Conservation (phyloP, 306 rosid genomes). For the Mimosa pudica region DNA sequence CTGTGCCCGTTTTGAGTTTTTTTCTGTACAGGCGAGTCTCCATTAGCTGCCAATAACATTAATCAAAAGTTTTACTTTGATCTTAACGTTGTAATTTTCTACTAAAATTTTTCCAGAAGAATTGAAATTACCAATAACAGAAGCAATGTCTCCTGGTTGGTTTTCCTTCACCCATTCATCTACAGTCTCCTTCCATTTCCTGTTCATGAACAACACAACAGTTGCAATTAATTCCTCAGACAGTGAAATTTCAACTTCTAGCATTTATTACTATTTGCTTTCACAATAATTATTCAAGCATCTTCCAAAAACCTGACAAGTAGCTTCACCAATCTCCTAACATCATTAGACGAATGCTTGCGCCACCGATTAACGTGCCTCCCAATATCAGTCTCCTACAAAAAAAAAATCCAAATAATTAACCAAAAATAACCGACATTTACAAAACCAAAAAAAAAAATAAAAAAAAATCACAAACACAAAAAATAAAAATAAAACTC, state of each 20-base stretch:
- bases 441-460: no score
- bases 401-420: conserved; percentile 5
- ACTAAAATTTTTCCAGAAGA: conserved; percentile 8
- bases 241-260: not conserved
- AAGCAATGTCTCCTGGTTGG: conserved; percentile 62
- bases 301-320: conserved; percentile 76
- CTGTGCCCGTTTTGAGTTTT: conserved; percentile 70
- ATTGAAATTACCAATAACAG: conserved; percentile 59
- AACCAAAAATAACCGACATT: not conserved
- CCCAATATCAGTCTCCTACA: conserved; percentile 94
- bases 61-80: conserved; percentile 33
- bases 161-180: conserved; percentile 93
- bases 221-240: conserved; percentile 1
- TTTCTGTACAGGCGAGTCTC: conserved; percentile 84
- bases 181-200: conserved; percentile 97
- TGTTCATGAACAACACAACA: conserved; percentile 40
- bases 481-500: not conserved
- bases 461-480: not conserved
- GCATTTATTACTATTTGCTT: not conserved
- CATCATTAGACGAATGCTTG: conserved; percentile 80
- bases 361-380: conserved; percentile 91
- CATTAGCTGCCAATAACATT: conserved; percentile 66
- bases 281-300: not conserved
- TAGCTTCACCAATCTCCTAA: conserved; percentile 89
- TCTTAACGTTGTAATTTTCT: conserved; percentile 6